Base-by-base conservation (phyloP, 169 alveolate genomes). In the Eimeria sp. region DNA sequence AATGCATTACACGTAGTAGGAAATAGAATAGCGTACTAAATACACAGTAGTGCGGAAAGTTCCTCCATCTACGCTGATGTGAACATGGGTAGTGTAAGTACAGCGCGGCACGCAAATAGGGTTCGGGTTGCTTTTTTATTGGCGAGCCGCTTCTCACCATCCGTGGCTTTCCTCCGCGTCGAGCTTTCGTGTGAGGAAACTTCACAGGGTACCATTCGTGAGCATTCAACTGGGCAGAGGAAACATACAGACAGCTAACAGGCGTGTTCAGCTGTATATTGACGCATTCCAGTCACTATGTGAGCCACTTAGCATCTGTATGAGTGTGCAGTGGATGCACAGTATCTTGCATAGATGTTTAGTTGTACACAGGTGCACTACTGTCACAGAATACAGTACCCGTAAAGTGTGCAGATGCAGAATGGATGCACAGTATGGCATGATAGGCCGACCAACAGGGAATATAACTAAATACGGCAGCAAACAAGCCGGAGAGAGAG, bases 121-220 rank as follows among this genome's bases (percentile, higher is more conserved):
- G 27, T 62, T 27, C 43, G 46, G 9, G 49, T 43, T 43, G 16
- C 77, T 30, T 27, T 27, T 10, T 27, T 16, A 76, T 37, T 0
- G n/a, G 60, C 23, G 40, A 37, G 62, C 23, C 6, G 49, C 33
- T 3, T 23, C 95, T 68, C 54, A 93, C 96, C 96, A 93, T 93
- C 49, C 89, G 72, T 40, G 96, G 96, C 66, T 93, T 93, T 16
- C 96, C 96, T 10, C 96, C 96, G 54, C 87, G 68, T 0, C 85
- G 94, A n/a, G 93, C 85, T 1, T 46, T 80, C 25, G 96, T 64
- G 64, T 66, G 85, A 20, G 89, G 74, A 77, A 93, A 93, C 76
- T 72, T 62, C 40, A 52, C 78, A 1, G 91, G 93, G 14, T 80
- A 76, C n/a, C 82, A 93, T 27, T 68, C 80, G 88, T 93, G 90